Base-by-base conservation (phyloP, 2,329 filamentous ascomycete genomes). In the Cercospora sp. region DNA sequence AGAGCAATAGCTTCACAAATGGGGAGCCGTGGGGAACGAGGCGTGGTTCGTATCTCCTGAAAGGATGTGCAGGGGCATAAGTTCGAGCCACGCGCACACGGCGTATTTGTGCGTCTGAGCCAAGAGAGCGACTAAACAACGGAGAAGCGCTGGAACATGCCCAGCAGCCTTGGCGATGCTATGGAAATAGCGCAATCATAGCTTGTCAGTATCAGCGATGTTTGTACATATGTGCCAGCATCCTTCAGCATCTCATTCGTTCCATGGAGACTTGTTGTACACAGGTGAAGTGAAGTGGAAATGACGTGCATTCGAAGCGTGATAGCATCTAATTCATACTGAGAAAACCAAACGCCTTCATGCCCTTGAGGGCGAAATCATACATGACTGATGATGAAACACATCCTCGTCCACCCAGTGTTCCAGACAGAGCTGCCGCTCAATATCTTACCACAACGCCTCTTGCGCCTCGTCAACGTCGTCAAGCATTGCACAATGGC, bases 361-460 rank as follows among this genome's bases (percentile, higher is more conserved):
- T 51, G 60, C 60, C 60, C 60, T 51, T 51, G 18, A 45, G 33
- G 58, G 58, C 58, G 12, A 53, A 26, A 33, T 60, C 58, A 39
- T 60, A 60, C 58, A 53, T 53, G 48, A 53, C 48, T 53, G 48
- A 42, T 60, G 58, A 60, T 60, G 33, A 60, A 39, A 26, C 20
- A 36, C 30, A 60, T 60, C 42, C 20, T 62, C 23, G 23, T 62
- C 60, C 42, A 45, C 36, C 62, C 51, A 58, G 36, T 20, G 33
- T 36, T 59, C 53, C 23, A 64, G 53, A 64, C 62, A 64, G 62
- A 64, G 62, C 62, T 59, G 36, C 30, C 62, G 66, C 66, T 65
- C 62, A 33, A 64, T 67, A 60, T 64, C 60, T 28, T 58, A 58
- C 66, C 45, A 31, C 28, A 67, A 67, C 66, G 66, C 66, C 66